Evolutionary conservation across 306 rosid genomes (phyloP), one percentile per base, ranked within the genome.

Genomic region (Begonia fuchsioides): DNA sequence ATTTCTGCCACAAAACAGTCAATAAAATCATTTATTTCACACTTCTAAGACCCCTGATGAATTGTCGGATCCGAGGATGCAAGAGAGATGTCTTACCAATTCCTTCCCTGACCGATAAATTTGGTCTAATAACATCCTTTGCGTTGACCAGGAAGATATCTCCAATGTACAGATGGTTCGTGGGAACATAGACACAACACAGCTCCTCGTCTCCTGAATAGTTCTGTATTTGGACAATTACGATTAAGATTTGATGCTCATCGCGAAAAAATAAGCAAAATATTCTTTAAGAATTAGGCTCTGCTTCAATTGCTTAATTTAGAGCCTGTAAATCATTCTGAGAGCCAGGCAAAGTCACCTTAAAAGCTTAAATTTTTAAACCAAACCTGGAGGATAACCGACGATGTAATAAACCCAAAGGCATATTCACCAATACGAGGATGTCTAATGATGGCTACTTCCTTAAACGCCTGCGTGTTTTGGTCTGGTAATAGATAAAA

Each of bases 351-450:
- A 26, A 26, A 26, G 35, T 8, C 5, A 26, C 35, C 5, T 26
- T 26, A 26, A 26, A 26, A 26, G 35, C 7, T 26, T 26, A 26
- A 26, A 26, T 26, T 26, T 26, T 26, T 26, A 26, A 26, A 26
- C 35, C 64, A 64, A 44, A 87, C 95, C 95, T 86, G 95, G 50
- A 86, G 88, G 47, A 63, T 49, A 53, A 86, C 86, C 9, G 82
- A 76, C 55, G 95, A 86, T 39, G 95, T 86, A 51, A 86, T 86
- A 74, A 86, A 86, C 51, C 88, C 95, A 53, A 86, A 81, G 35
- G 95, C 95, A 67, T 86, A 86, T 86, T 86, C 95, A 15, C 95
- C 95, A 69, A 86, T 35, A 58, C 95, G 93, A 35, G 95, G 95
- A 75, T 86, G 95, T 69, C 88, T 77, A 56, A 86, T 78, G 69